Evolutionary conservation across 208 protist species (phyloP).

Genomic region (Strigomonas galati): DNA sequence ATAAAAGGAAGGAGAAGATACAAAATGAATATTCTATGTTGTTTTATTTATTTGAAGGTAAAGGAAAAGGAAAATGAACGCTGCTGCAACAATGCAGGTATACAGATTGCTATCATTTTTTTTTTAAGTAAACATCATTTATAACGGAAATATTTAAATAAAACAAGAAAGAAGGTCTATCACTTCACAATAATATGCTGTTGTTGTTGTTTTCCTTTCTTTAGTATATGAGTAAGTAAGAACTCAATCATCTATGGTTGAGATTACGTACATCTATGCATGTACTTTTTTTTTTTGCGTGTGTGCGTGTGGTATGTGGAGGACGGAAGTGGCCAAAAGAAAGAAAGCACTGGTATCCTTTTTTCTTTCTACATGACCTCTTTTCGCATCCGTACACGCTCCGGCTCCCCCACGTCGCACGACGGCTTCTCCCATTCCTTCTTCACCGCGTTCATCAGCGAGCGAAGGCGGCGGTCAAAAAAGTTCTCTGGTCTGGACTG

Average conservation of each 20-base stretch:
- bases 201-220: no score
- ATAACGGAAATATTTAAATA: not conserved
- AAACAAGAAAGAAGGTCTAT: not conserved
- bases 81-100: not conserved
- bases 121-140: slow-evolving; percentile 4
- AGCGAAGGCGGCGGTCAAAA: slow-evolving; percentile 51
- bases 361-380: slow-evolving; percentile 3
- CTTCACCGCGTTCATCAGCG: slow-evolving; percentile 60
- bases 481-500: slow-evolving; percentile 58
- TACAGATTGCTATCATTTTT: not conserved
- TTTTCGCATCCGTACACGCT: slow-evolving; percentile 23
- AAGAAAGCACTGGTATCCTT: no score
- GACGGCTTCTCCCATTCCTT: slow-evolving; percentile 63
- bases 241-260: no score
- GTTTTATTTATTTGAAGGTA: not conserved
- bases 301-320: no score
- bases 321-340: no score
- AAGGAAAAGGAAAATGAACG: not conserved
- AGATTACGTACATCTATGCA: no score
- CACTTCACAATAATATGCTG: no score
- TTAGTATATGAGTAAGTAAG: no score
- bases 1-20: slow-evolving; percentile 14
- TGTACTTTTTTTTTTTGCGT: no score
- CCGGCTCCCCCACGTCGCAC: slow-evolving; percentile 22
- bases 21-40: slow-evolving; percentile 2